Base-by-base conservation (phyloP, 164 flowering plant genomes). In the Magnolia sinica region DNA sequence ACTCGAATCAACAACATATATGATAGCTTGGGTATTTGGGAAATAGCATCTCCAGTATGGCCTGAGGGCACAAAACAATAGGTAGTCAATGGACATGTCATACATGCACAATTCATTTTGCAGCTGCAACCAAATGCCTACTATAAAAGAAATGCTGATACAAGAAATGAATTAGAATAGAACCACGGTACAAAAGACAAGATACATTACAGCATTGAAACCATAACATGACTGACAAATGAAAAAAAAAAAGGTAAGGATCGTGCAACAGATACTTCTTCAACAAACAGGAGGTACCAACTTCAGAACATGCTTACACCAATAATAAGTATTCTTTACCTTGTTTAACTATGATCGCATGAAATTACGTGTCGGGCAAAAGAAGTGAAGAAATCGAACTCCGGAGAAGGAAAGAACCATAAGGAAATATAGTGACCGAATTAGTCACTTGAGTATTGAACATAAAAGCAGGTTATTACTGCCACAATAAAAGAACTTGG, bases 11-110 rank as follows among this genome's bases (percentile, higher is more conserved):
- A 96, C 94, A 67, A 96, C 99, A 82, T 94, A 96, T 45, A 96
- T 91, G 75, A 96, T 88, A 50, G 99, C 98, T 81, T 94, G 97
- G 10, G 99, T 94, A 81, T 96, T 94, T 63, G 99, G 99, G 73
- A 96, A 96, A 79, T 92, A 96, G 82, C 97, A 92, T 83, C 98
- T 91, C 99, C 99, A 96, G 71, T 96, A 94, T 78, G 98, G 99
- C 89, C 99, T 96, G 86, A 45, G 72, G 68, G 31, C 71, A 64
- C 70, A 50, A 78, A 71, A 55, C 61, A 55, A 66, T 63, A 73
- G 10, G 31, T 23, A 72, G 19, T 22, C 64, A 72, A 72, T 51
- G 64, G 51, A 45, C 31, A 51, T 8, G 6, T 22, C 31, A 13
- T 52, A 18, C 45, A 68, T 52, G 64, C 64, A 29, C 18, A 68